A percentile compares a stretch with the other conserved stretches of the same genome.
These are phyloP conservation scores for Diplodia seriata DNA, from an alignment of 2,329 filamentous ascomycete genomes.

Conservation along the genomic window DNA sequence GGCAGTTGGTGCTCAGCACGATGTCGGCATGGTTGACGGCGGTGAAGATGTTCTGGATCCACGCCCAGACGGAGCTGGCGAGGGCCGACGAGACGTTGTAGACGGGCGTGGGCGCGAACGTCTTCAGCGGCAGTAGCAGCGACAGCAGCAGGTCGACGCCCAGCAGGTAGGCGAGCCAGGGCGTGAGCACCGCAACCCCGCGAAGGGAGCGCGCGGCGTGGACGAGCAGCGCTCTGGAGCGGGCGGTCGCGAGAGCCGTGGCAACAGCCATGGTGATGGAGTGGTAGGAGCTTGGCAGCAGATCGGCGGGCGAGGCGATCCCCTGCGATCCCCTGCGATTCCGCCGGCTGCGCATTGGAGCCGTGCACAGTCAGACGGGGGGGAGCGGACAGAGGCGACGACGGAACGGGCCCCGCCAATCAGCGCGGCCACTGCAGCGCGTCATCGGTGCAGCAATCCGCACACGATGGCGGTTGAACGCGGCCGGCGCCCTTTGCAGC, in stretches of 20 bases:
- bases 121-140: constrained; percentile 43
- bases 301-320: too few species aligned
- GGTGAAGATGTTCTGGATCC: constrained; percentile 66
- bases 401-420: too few species aligned
- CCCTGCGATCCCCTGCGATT: too few species aligned
- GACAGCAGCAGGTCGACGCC: constrained; percentile 58
- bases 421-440: too few species aligned
- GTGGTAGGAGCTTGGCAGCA: background rate
- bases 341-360: too few species aligned
- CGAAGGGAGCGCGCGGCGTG: constrained; percentile 47
- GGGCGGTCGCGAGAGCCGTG: background rate
- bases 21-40: constrained; percentile 61
- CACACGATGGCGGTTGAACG: too few species aligned
- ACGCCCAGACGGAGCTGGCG: constrained; percentile 63
- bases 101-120: constrained; percentile 54
- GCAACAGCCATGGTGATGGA: background rate
- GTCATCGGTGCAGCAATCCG: too few species aligned
- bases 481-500: background rate
- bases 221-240: background rate
- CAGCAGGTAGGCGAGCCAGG: constrained; percentile 63
- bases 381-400: too few species aligned
- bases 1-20: constrained; percentile 49
- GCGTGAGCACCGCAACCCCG: constrained; percentile 53
- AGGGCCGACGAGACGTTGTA: constrained; percentile 64
- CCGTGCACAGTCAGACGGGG: too few species aligned